These are phyloP conservation scores for Zopfia rhizophila DNA, from an alignment of 2,329 filamentous ascomycete genomes.

Conservation along the genomic window DNA sequence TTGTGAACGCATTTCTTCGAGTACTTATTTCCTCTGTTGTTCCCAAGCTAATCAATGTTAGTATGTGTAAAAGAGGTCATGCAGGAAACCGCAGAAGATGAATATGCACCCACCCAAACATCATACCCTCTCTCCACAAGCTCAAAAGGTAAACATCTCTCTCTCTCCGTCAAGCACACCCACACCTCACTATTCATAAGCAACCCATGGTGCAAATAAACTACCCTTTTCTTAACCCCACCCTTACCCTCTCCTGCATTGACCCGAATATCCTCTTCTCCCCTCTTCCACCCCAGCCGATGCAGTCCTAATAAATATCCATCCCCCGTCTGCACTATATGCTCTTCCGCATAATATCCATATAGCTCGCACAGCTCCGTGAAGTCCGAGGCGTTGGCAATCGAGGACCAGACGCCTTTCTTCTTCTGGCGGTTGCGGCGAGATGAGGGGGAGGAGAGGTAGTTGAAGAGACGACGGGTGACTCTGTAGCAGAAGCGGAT, in stretches of 20 bases:
- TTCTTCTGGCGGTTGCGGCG: slow-evolving; percentile 74
- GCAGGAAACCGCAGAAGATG: neutral
- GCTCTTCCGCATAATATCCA: slow-evolving; percentile 94
- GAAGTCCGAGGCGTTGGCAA: slow-evolving; percentile 91
- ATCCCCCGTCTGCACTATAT: slow-evolving; percentile 93
- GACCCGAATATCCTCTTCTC: slow-evolving; percentile 81
- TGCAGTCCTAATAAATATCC: slow-evolving; percentile 93
- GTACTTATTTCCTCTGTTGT: slow-evolving; percentile 99
- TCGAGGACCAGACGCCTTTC: slow-evolving; percentile 77
- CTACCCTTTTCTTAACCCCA: slow-evolving; percentile 78
- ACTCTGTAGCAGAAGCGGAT: slow-evolving; percentile 84
- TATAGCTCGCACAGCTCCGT: slow-evolving; percentile 91
- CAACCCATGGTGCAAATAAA: slow-evolving; percentile 94
- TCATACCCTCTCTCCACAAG: slow-evolving; percentile 93
- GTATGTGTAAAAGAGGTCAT: slow-evolving; percentile 10
- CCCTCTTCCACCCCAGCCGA: slow-evolving; percentile 82
- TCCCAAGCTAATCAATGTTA: slow-evolving; percentile 74
- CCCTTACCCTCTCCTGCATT: slow-evolving; percentile 72
- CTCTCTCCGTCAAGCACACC: slow-evolving; percentile 89
- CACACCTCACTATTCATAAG: slow-evolving; percentile 99
- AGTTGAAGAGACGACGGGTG: slow-evolving; percentile 85
- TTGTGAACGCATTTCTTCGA: slow-evolving; percentile 89
- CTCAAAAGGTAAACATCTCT: slow-evolving; percentile 87
- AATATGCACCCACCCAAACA: slow-evolving; percentile 77
- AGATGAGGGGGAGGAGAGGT: slow-evolving; percentile 75